A percentile compares a stretch with the other conserved stretches of the same genome.
phyloP scores from a whole-genome alignment of 768 basidiomycete species.

The Daedaleopsis sinensis region DNA sequence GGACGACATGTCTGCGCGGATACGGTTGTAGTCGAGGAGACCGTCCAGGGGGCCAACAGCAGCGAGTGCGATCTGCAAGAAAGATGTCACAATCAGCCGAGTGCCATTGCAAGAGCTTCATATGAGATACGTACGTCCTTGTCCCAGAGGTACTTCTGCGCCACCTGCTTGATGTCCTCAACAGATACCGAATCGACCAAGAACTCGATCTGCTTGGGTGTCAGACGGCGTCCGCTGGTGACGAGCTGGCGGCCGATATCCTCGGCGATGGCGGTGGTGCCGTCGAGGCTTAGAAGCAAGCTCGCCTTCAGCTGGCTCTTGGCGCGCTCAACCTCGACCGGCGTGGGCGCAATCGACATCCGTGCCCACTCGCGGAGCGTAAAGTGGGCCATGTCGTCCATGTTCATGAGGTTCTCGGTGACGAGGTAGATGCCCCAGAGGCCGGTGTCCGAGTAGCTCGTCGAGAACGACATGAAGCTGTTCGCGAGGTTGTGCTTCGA shows the following conservation, averaged over 20 bases:
- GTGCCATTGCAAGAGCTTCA: constrained; percentile 1
- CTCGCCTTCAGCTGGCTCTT: constrained; percentile 99
- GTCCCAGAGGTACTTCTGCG: constrained; percentile 97
- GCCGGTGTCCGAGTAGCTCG: constrained; percentile 97
- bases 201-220: constrained; percentile 91
- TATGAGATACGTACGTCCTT: constrained; percentile 68
- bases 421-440: constrained; percentile 99
- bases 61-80: constrained; percentile 73
- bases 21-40: constrained; percentile 92
- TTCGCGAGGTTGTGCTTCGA: constrained; percentile 96
- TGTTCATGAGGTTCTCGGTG: constrained; percentile 90
- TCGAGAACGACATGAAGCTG: constrained; percentile 99
- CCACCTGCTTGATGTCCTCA: constrained; percentile 91
- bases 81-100: constrained; percentile 5
- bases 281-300: constrained; percentile 87
- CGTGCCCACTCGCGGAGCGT: constrained; percentile 95
- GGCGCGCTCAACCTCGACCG: constrained; percentile 91
- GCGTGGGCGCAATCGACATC: constrained; percentile 86
- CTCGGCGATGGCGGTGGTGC: constrained; percentile 96
- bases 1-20: constrained; percentile 82
- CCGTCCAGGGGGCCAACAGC: constrained; percentile 92
- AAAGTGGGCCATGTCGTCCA: constrained; percentile 94
- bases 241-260: constrained; percentile 98
- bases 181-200: constrained; percentile 88
- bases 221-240: constrained; percentile 86